Evolutionary conservation across 2,329 filamentous ascomycete species (phyloP), one percentile per base, ranked within the genome.

Genomic region (Periconia macrospinosa): DNA sequence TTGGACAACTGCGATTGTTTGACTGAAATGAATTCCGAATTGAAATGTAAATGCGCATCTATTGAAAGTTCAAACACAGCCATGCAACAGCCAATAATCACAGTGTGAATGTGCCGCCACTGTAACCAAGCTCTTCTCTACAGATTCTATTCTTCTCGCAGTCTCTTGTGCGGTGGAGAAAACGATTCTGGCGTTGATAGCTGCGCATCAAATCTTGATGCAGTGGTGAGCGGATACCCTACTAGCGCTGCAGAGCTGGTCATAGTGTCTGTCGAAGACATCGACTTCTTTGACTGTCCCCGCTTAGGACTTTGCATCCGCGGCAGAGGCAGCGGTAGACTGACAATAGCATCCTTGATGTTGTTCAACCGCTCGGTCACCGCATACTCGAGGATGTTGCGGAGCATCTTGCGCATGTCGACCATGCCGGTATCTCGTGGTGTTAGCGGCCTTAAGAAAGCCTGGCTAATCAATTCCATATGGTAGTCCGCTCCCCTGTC

Each of bases 331-430:
- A 40, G 46, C 43, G 46, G 51, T 23, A 53, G 51, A 53, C 17
- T 53, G 19, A 37, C 15, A 30, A 53, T 53, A n/a, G 51, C 51
- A 49, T 45, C 46, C 44, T 49, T 53, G 46, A 53, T 53, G 19
- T 53, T 53, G 46, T 49, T 37, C 8, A 53, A 46, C 41, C 51
- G 19, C 44, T 20, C 23, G 18, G 33, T 49, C 33, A 53, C 46
- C 33, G 51, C 51, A 27, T 49, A 53, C 23, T 53, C 46, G 33
- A 53, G 51, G 35, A 53, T 53, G 40, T 49, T 53, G 41, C 46
- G 46, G 40, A 53, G 45, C 45, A 49, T 49, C 41, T 53, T 53
- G 42, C 51, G 46, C 51, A 49, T 53, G 51, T 53, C 43, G 35
- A 52, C 49, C 30, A 52, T 52, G 27, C 30, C 23, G 15, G 49